Base-by-base conservation (phyloP, 2,329 filamentous ascomycete genomes). In the Xylariaceae sp. region DNA sequence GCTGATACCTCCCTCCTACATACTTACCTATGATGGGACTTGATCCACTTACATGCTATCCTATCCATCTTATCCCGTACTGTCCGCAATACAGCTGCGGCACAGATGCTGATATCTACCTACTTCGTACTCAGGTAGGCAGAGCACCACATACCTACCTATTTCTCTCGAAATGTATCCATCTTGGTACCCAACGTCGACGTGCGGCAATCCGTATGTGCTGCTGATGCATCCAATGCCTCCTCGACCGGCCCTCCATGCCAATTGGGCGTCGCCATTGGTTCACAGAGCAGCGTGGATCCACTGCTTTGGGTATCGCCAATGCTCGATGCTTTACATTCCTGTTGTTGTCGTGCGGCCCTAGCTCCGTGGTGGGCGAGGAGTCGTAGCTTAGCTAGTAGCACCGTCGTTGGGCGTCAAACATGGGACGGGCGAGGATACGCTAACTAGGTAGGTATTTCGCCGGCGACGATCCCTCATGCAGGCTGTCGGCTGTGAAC, bases 221-320 rank as follows among this genome's bases (percentile, higher is more conserved):
- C 52, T 39, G 56, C 57, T 35, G 51, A 59, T 55, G 55, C 56
- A 58, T 62, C 56, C 55, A 51, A 60, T 56, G n/a, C 60, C 37
- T 42, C 55, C 51, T 57, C 54, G 30, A 58, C 42, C 35, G 13
- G 35, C 44, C 53, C 47, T 56, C 35, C 52, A 54, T 55, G 57
- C 57, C 68, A 70, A 70, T 70, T 70, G 65, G 52, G 53, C 53
- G 49, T 51, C 51, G 45, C 60, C 35, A 71, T 70, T 70, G 68
- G 68, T 61, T 60, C 60, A 56, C 59, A 56, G 62, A 55, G 49
- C 10, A 50, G 50, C 53, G 58, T 51, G 53, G 39, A 18, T 55
- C 58, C 62, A 60, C 60, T 39, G 47, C 23, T 48, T 65, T 58
- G 65, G 64, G 66, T 66, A 66, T 67, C 64, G 68, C 60, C 53